These are phyloP conservation scores for Apodospora peruviana DNA, from an alignment of 495 filamentous ascomycete genomes.

Conservation along the genomic window DNA sequence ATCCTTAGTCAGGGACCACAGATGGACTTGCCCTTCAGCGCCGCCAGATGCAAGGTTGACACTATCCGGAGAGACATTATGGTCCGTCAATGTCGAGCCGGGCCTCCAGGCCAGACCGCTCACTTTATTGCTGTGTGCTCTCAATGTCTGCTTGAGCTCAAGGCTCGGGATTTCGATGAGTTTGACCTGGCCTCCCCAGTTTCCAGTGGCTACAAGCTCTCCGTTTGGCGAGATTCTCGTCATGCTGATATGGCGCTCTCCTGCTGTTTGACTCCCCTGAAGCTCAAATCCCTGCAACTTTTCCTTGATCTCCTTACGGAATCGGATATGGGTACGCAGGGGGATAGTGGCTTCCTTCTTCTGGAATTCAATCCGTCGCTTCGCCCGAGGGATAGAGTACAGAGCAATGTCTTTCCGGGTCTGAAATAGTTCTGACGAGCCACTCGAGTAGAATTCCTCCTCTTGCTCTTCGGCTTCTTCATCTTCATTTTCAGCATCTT, in stretches of 20 bases:
- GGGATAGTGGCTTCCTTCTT: conserved; percentile 75
- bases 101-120: conserved; percentile 91
- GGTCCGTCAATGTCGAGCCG: conserved; percentile 64
- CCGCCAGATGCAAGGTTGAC: conserved; percentile 89
- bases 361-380: conserved; percentile 66
- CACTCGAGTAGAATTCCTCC: conserved; percentile 94
- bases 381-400: conserved; percentile 80
- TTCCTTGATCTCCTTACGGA: conserved; percentile 85
- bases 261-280: conserved; percentile 86
- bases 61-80: conserved; percentile 61
- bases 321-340: conserved; percentile 81
- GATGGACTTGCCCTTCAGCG: conserved; percentile 80
- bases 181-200: conserved; percentile 84
- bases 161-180: conserved; percentile 79
- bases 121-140: conserved; percentile 81
- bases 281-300: conserved; percentile 76
- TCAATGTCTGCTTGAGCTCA: conserved; percentile 63
- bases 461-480: conserved; percentile 67
- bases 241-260: conserved; percentile 84
- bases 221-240: conserved; percentile 85
- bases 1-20: conserved; percentile 84
- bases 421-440: conserved; percentile 64
- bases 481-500: conserved; percentile 63
- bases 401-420: conserved; percentile 76
- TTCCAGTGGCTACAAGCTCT: conserved; percentile 78